A percentile compares a stretch with the other conserved stretches of the same genome.
These are phyloP conservation scores for Helenozyma baotianmanensis DNA, from an alignment of 805 yeast genomes.

Conservation along the genomic window DNA sequence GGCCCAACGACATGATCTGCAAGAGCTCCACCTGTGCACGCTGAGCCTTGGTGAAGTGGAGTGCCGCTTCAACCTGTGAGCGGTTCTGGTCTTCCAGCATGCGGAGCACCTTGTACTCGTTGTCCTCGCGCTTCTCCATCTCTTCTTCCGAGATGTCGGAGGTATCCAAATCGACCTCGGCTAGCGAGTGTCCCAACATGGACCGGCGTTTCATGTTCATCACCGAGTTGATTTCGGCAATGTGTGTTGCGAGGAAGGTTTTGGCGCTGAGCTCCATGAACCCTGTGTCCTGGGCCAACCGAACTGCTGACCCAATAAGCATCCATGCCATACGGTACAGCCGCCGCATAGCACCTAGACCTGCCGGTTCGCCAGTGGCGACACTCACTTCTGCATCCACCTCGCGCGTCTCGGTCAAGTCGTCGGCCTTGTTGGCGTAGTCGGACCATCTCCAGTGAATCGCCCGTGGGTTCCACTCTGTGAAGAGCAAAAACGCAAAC, in stretches of 20 bases:
- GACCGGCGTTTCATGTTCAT: constrained; percentile 76
- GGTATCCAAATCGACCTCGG: constrained; percentile 57
- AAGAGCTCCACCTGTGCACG: constrained; percentile 76
- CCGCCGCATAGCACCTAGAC: constrained; percentile 79
- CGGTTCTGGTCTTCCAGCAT: constrained; percentile 29
- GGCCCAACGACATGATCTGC: constrained; percentile 75
- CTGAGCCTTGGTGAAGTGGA: constrained; percentile 58
- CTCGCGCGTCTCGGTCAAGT: constrained; percentile 14
- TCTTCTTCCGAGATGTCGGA: constrained; percentile 38
- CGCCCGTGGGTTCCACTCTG: constrained; percentile 96
- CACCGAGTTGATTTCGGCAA: constrained; percentile 78
- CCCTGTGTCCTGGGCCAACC: constrained; percentile 84
- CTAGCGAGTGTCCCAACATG: constrained; percentile 67
- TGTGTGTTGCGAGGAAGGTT: constrained; percentile 77
- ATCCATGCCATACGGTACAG: constrained; percentile 92
- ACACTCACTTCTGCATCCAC: constrained; percentile 2
- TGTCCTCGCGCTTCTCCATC: constrained; percentile 21
- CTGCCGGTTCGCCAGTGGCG: constrained; percentile 46
- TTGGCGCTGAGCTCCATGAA: constrained; percentile 69
- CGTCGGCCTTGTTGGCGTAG: constrained; percentile 64
- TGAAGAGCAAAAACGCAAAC: constrained; percentile 73
- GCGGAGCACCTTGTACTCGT: constrained; percentile 24
- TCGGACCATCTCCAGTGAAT: constrained; percentile 87
- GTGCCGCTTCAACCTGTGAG: constrained; percentile 18
- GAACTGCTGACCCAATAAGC: constrained; percentile 81